A percentile compares a stretch with the other conserved stretches of the same genome.
Conservation (phyloP, 2,329 filamentous ascomycete genomes). For the Fusarium armeniacum region DNA sequence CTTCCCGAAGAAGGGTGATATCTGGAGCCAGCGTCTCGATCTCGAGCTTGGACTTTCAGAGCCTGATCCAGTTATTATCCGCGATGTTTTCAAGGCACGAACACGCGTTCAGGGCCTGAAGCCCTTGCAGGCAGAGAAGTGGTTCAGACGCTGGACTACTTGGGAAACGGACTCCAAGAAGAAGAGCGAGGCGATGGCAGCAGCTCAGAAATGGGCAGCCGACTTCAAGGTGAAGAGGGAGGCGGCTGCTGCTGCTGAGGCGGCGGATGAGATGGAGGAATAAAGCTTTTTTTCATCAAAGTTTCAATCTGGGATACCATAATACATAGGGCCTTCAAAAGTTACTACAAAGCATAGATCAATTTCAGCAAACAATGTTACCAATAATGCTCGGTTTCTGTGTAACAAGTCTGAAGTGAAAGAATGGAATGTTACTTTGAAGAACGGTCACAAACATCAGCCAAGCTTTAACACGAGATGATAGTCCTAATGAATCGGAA, state of each 20-base stretch:
- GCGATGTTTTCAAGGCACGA: conserved; percentile 87
- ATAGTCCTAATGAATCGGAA: conserved; percentile 15
- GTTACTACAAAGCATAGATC: conserved; percentile 40
- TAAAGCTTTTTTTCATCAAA: conserved; percentile 30
- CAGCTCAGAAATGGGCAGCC: conserved; percentile 79
- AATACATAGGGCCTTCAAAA: conserved; percentile 45
- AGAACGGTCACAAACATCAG: conserved; percentile 8
- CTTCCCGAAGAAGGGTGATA: conserved; percentile 89
- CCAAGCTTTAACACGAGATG: conserved; percentile 32
- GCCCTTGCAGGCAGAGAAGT: conserved; percentile 83
- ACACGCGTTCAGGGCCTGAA: conserved; percentile 78
- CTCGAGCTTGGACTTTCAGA: conserved; percentile 78
- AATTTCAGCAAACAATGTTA: conserved; percentile 24
- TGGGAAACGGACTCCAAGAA: conserved; percentile 81
- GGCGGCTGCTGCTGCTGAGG: conserved; percentile 51
- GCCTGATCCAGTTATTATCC: conserved; percentile 69
- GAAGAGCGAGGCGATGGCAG: conserved; percentile 77
- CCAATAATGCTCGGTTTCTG: neutral
- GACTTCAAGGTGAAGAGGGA: conserved; percentile 62
- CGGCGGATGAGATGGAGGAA: conserved; percentile 57
- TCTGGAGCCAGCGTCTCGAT: conserved; percentile 94
- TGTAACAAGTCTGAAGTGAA: neutral
- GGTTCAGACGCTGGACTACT: conserved; percentile 92
- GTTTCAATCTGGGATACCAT: conserved; percentile 48
- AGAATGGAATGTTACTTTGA: neutral